A percentile compares a stretch with the other conserved stretches of the same genome.
Conservation (phyloP, 148 eudicot genomes). For the Nepenthes mirabilis region DNA sequence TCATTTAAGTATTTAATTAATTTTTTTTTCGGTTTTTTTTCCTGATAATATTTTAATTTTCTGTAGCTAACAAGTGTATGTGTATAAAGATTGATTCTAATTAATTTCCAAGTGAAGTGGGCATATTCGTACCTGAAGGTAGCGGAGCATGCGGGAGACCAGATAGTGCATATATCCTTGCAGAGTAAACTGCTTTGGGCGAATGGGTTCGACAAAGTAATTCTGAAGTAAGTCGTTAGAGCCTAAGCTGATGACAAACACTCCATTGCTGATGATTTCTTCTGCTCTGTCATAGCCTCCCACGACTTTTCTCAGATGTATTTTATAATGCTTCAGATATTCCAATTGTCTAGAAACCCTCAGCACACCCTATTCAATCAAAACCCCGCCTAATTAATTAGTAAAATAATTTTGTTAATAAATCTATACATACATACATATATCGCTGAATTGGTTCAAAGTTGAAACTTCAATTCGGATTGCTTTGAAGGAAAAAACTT, state of each 20-base stretch:
- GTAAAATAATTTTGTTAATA: not conserved
- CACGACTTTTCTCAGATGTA: conserved; percentile 13
- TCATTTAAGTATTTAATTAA: too few species aligned
- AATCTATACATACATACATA: too few species aligned
- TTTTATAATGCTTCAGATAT: conserved; percentile 29
- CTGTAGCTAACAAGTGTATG: too few species aligned
- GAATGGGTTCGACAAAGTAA: conserved; percentile 23
- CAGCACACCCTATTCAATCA: conserved; percentile 17
- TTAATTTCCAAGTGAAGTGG: not conserved
- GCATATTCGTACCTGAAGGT: conserved; percentile 17
- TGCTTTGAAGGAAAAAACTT: too few species aligned
- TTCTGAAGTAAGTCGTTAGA: conserved; percentile 39
- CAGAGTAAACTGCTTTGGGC: conserved; percentile 23
- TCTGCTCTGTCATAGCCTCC: conserved; percentile 17
- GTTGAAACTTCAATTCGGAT: too few species aligned
- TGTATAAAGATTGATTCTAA: too few species aligned
- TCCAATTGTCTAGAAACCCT: conserved; percentile 25
- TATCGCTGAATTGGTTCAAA: too few species aligned
- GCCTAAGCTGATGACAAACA: conserved; percentile 29
- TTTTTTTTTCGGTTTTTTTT: too few species aligned
- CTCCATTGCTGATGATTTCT: conserved; percentile 14
- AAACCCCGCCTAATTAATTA: too few species aligned
- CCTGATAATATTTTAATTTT: too few species aligned
- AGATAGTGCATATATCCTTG: conserved; percentile 28
- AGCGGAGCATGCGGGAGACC: conserved; percentile 13